Percentiles rank a stretch among this genome's conserved stretches.
These are phyloP conservation scores for Salisapilia sapeloensis DNA, from an alignment of 352 stramenopile genomes.

Conservation along the genomic window DNA sequence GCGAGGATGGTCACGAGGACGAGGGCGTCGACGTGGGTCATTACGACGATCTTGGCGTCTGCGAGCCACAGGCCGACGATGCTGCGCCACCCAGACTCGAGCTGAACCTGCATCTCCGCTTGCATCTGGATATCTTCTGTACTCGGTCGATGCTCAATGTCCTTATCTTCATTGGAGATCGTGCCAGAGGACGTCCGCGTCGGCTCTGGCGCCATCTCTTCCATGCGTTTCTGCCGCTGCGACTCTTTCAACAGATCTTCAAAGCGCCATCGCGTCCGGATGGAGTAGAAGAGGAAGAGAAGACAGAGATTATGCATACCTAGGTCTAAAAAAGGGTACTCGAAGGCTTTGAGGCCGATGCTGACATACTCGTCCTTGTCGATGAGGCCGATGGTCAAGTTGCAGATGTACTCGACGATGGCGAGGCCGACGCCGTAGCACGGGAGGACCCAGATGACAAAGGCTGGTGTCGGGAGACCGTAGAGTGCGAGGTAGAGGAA, in stretches of 20 bases:
- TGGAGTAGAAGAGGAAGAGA: slow-evolving; percentile 61
- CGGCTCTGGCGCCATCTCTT: slow-evolving; percentile 5
- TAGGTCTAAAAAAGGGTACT: slow-evolving; percentile 62
- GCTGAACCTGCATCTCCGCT: slow-evolving; percentile 14
- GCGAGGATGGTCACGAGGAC: slow-evolving; percentile 70
- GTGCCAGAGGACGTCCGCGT: slow-evolving; percentile 5
- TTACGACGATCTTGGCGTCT: slow-evolving; percentile 53
- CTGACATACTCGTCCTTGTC: slow-evolving; percentile 17
- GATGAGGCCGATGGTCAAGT: slow-evolving; percentile 39
- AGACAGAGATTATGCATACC: slow-evolving; percentile 58
- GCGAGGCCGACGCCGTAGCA: slow-evolving; percentile 33
- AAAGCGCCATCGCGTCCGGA: slow-evolving; percentile 61
- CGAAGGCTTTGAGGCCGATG: slow-evolving; percentile 46
- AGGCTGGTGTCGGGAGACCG: slow-evolving; percentile 21
- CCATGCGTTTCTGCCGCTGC: slow-evolving; percentile 5
- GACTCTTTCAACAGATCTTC: slow-evolving; percentile 28
- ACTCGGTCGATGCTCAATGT: slow-evolving; percentile 8
- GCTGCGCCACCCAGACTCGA: slow-evolving; percentile 15
- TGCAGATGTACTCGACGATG: slow-evolving; percentile 42
- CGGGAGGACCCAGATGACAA: slow-evolving; percentile 49
- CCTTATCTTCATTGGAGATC: slow-evolving; percentile 3
- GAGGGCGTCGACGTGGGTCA: slow-evolving; percentile 60
- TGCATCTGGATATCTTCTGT: slow-evolving; percentile 19
- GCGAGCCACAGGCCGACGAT: slow-evolving; percentile 39
- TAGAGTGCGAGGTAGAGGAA: slow-evolving; percentile 57